Conservation (phyloP, 163 green algal genomes). For the Coccomyxa subellipsoidea region DNA sequence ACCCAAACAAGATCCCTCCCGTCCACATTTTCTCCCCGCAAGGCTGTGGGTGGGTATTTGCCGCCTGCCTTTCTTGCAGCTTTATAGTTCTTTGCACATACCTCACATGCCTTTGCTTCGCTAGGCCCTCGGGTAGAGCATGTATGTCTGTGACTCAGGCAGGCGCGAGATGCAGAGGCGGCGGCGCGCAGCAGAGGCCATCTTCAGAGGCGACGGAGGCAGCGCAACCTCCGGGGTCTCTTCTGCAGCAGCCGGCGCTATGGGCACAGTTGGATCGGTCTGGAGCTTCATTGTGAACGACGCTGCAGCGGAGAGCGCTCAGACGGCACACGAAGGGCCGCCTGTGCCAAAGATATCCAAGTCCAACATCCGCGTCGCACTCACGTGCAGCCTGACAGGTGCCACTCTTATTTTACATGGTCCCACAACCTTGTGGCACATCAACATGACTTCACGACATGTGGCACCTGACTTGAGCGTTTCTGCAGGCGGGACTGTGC, state of each 20-base stretch:
- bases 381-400: not conserved
- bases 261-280: not conserved
- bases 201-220: not conserved
- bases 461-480: not conserved
- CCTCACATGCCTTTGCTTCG: no score
- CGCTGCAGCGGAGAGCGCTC: constrained; percentile 3
- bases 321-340: not conserved
- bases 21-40: not conserved
- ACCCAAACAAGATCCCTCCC: not conserved
- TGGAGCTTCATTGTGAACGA: constrained; percentile 33
- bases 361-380: not conserved
- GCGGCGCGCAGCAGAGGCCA: not conserved
- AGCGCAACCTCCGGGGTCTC: not conserved
- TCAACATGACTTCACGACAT: not conserved
- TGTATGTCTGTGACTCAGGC: not conserved
- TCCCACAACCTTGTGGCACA: no score
- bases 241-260: not conserved
- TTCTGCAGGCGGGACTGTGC: not conserved
- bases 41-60: not conserved
- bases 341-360: not conserved
- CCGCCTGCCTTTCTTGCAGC: not conserved
- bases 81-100: no score
- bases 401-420: no score
- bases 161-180: not conserved
- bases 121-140: not conserved